These are phyloP conservation scores for Tremellales sp. DNA, from an alignment of 1,284 basidiomycete genomes.

Conservation along the genomic window DNA sequence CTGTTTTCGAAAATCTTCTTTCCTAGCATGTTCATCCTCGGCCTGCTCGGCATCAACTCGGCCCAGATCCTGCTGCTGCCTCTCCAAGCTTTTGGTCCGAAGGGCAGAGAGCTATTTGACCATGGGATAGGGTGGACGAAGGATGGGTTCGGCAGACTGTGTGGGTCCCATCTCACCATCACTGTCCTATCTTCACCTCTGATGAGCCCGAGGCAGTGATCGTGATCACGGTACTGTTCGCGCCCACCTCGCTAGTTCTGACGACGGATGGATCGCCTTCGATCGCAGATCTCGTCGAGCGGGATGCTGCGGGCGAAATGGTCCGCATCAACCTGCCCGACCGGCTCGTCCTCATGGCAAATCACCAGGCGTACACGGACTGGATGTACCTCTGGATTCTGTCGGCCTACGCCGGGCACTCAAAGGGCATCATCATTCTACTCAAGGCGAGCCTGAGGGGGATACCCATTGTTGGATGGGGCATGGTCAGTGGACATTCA, in stretches of 20 bases:
- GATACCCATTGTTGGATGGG: conserved; percentile 84
- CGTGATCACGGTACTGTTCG: conserved; percentile 65
- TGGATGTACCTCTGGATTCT: conserved; percentile 85
- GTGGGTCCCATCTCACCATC: conserved; percentile 51
- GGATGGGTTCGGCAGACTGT: conserved; percentile 68
- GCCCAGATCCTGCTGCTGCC: conserved; percentile 66
- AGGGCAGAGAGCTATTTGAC: conserved; percentile 57
- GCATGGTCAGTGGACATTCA: conserved; percentile 49
- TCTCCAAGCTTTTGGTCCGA: conserved; percentile 49
- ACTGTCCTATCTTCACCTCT: conserved; percentile 4
- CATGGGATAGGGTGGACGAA: conserved; percentile 73
- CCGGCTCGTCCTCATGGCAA: conserved; percentile 71
- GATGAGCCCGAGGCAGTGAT: conserved; percentile 29
- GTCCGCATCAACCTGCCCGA: conserved; percentile 65
- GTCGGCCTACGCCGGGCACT: conserved; percentile 68
- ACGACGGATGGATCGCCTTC: conserved; percentile 51
- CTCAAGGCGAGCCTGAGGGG: conserved; percentile 85
- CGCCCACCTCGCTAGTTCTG: conserved; percentile 68
- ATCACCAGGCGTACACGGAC: conserved; percentile 84
- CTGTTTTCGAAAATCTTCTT: conserved; percentile 57
- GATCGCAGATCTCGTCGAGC: conserved; percentile 52
- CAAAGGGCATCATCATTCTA: conserved; percentile 71
- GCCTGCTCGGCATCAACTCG: conserved; percentile 63
- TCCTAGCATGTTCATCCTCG: conserved; percentile 61
- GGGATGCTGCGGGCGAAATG: conserved; percentile 56